Percentiles rank a stretch among this genome's conserved stretches.
Conservation (phyloP, 371 early-diverging fungal genomes). For the Mucor plumbeus region DNA sequence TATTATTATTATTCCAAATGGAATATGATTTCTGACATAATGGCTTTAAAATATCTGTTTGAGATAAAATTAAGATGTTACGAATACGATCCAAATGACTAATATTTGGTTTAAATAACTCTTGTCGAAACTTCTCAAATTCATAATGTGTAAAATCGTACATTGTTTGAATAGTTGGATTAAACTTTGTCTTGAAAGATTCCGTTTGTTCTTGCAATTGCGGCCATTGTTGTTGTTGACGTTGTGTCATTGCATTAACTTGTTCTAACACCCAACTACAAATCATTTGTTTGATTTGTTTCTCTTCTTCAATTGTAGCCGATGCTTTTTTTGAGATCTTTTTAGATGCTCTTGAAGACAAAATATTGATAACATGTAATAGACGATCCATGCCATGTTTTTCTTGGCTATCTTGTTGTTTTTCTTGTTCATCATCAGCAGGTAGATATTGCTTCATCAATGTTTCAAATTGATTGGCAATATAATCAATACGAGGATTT, state of each 20-base stretch:
- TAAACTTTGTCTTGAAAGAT: conserved; percentile 10
- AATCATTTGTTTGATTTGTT: conserved; percentile 19
- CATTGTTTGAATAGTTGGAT: conserved; percentile 15
- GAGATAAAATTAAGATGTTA: conserved; percentile 28
- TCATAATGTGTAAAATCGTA: conserved; percentile 27
- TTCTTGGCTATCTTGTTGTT: background rate
- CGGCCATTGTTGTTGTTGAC: conserved; percentile 14
- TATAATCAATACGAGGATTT: conserved; percentile 21
- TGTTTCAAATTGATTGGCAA: conserved; percentile 18
- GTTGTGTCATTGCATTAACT: conserved; percentile 11
- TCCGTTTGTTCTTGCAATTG: conserved; percentile 13
- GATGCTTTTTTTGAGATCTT: conserved; percentile 15
- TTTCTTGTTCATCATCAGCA: background rate
- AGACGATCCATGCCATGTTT: conserved; percentile 17
- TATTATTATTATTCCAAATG: conserved; percentile 6
- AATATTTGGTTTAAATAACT: conserved; percentile 21
- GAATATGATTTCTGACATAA: conserved; percentile 20
- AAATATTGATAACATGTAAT: conserved; percentile 7
- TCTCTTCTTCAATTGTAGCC: conserved; percentile 23
- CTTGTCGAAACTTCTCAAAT: conserved; percentile 29
- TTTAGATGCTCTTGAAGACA: conserved; percentile 23
- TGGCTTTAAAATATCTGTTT: conserved; percentile 26
- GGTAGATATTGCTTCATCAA: conserved; percentile 29
- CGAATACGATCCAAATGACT: conserved; percentile 28
- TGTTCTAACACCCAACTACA: conserved; percentile 23